Evolutionary conservation across 805 yeast genomes (phyloP), one percentile per base, ranked within the genome.

Genomic region (Kurtzmaniella cleridarum): DNA sequence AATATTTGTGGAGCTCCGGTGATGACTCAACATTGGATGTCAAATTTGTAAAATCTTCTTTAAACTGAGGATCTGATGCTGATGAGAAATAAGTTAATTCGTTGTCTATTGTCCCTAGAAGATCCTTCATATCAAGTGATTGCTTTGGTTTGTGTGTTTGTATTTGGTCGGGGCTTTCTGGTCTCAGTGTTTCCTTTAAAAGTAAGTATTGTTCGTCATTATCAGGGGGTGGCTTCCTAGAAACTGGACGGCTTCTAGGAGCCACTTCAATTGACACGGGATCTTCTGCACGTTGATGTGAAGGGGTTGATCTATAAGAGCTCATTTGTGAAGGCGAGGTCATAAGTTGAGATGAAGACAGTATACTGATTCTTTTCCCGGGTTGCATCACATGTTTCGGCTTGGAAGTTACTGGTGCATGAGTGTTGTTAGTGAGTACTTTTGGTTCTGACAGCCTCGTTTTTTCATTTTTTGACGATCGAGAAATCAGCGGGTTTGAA

Each of bases 301-400:
- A 15, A 31, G n/a, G n/a, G n/a, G 26, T 26, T 8, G 18, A 15
- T 14, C 34, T 30, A n/a, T 33, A 24, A 20, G 33, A 30, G 14
- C 9, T 26, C 24, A 29, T 34, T 29, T 11, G 5, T 10, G 39
- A 12, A 3, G 24, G 17, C 40, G 35, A 20, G 14, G 30, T 15
- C 15, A 14, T 3, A 3, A 36, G 36, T 14, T 15, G 16, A n/a
- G 35, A 31, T 10, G 40, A 32, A 6, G 40, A 32, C 23, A 30
- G 18, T n/a, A 27, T 28, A 10, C 32, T 32, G 5, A 36, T 24
- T n/a, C 35, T 18, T 4, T 16, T 14, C 12, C 5, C 24, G 15
- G 17, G 5, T 17, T 12, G 27, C 3, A 3, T n/a, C 28, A 5
- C 14, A n/a, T 13, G 4, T 10, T 18, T 18, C 5, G 5, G 20